These are phyloP conservation scores for Trebouxia sp. DNA, from an alignment of 139 green algal species.

Conservation along the genomic window DNA sequence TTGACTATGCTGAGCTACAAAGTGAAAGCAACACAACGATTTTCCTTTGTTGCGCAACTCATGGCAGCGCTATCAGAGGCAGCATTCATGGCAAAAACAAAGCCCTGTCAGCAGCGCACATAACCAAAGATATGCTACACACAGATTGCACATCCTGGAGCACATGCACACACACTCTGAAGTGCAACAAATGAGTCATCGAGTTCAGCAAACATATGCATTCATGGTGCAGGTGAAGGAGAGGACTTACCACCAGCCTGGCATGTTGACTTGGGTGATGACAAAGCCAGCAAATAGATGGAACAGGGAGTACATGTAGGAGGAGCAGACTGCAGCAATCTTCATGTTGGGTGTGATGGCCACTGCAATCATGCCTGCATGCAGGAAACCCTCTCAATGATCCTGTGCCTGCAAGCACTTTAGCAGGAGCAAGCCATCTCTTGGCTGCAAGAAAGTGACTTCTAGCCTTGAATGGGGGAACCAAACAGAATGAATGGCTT, in stretches of 20 bases:
- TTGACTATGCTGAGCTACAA: too few species aligned
- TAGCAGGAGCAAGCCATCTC: neutral
- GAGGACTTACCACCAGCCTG: slow-evolving; percentile 21
- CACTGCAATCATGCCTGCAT: slow-evolving; percentile 25
- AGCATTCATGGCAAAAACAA: neutral
- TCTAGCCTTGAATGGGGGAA: too few species aligned
- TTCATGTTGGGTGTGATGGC: slow-evolving; percentile 27
- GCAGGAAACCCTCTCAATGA: neutral
- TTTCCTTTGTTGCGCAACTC: too few species aligned
- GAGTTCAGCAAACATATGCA: neutral
- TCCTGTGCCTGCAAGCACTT: neutral
- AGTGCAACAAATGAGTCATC: neutral
- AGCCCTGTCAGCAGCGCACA: too few species aligned
- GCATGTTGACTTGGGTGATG: slow-evolving; percentile 30
- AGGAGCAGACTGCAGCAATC: slow-evolving; percentile 31
- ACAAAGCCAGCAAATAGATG: slow-evolving; percentile 34
- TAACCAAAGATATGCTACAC: too few species aligned
- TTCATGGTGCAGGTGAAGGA: too few species aligned
- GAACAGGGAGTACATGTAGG: slow-evolving; percentile 30
- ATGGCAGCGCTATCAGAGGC: too few species aligned
- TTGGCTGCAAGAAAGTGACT: too few species aligned
- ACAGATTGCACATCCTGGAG: too few species aligned
- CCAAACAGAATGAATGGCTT: too few species aligned
- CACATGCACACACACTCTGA: too few species aligned
- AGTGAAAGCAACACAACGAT: too few species aligned